These are phyloP conservation scores for Cyberlindnera veronae DNA, from an alignment of 805 yeast species.

Conservation along the genomic window DNA sequence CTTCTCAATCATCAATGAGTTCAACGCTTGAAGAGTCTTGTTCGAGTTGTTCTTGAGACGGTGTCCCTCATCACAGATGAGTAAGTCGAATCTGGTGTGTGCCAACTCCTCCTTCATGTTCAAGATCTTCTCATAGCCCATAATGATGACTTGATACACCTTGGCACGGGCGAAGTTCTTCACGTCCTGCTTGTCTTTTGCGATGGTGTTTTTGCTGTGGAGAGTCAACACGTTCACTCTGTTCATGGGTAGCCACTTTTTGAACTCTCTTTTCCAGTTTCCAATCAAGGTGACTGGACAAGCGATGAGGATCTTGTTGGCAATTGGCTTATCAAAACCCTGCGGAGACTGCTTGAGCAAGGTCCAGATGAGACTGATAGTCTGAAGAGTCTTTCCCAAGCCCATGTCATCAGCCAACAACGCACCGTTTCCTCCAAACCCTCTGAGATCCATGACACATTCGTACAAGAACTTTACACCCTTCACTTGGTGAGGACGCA, in stretches of 20 bases:
- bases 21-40: slow-evolving; percentile 64
- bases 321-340: slow-evolving; percentile 33
- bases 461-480: slow-evolving; percentile 82
- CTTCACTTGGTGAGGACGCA: slow-evolving; percentile 85
- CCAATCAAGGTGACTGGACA: slow-evolving; percentile 88
- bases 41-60: slow-evolving; percentile 73
- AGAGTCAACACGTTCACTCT: slow-evolving; percentile 63
- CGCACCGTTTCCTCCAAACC: slow-evolving; percentile 59
- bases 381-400: slow-evolving; percentile 82
- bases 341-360: slow-evolving; percentile 58
- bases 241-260: slow-evolving; percentile 69
- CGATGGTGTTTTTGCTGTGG: slow-evolving; percentile 43
- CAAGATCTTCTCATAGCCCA: slow-evolving; percentile 83
- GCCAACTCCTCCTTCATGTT: slow-evolving; percentile 48
- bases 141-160: slow-evolving; percentile 77
- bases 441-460: slow-evolving; percentile 70
- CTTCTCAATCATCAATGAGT: slow-evolving; percentile 34
- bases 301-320: slow-evolving; percentile 66
- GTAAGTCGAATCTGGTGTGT: slow-evolving; percentile 49
- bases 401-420: slow-evolving; percentile 98
- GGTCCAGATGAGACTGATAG: slow-evolving; percentile 84
- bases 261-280: slow-evolving; percentile 87
- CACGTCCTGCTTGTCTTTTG: slow-evolving; percentile 40
- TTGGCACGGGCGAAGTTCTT: slow-evolving; percentile 46
- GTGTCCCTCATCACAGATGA: slow-evolving; percentile 93